Base-by-base conservation (phyloP, 2,329 filamentous ascomycete species). In the Calonectria naviculata region DNA sequence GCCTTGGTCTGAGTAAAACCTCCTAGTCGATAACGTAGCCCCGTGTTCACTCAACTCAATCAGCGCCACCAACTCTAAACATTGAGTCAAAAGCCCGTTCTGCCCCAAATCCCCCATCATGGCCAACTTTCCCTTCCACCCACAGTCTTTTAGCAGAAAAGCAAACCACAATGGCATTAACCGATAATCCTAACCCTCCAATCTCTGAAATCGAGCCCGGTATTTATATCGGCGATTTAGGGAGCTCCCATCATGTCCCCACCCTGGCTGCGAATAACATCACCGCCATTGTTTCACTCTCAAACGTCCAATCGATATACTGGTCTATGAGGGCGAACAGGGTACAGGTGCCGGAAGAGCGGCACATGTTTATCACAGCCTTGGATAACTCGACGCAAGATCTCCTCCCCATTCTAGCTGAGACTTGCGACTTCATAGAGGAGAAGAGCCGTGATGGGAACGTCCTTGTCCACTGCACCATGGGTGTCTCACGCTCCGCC, bases 271-370 rank as follows among this genome's bases (percentile, higher is more conserved):
- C 52, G n/a, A 38, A 58, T 21, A 58, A 58, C 34, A 38, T 58
- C 6, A 58, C 52, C 8, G 52, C 52, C 52, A 58, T 58, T n/a
- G 21, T 58, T 38, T 58, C 52, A 19, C 34, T 58, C 12, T 58
- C 52, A 26, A 58, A 58, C 34, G 34, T 38, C n/a, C 52, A 58
- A 21, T 58, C 52, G 5, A 26, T 21, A 2, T 58, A 36, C 21
- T 58, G 52, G 52, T 58, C 52, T 21, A 58, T 58, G 52, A 58
- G 28, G 31, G 52, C 52, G 4, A 58, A 58, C 52, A 58, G 52
- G 31, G 31, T 38, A 34, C 52, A 58, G 52, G 52, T 58, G 21
- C 52, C 52, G 1, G 31, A 58, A 36, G 52, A 58, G n/a, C 52
- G 52, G 6, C 52, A 58, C 52, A 3, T 58, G 31, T 58, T 58